Percentiles rank a stretch among this genome's conserved stretches.
Conservation (phyloP, 805 yeast genomes). For the Komagataella pseudopastoris region DNA sequence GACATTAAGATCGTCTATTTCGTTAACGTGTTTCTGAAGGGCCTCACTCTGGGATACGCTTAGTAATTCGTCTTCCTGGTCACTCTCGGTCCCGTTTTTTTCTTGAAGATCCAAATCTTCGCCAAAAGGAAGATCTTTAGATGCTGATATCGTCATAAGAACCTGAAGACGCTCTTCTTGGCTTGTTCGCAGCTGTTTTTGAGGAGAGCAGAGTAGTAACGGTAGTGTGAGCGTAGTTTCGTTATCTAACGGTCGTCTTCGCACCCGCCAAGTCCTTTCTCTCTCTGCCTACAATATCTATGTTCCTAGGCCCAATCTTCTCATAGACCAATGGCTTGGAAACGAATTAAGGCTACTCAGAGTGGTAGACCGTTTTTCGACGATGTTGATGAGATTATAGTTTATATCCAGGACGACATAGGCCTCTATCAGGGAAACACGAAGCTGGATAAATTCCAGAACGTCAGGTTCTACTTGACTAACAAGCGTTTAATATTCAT, state of each 20-base stretch:
- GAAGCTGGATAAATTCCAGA: constrained; percentile 49
- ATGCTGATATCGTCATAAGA: not conserved
- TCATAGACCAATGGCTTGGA: not conserved
- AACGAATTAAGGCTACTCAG: not conserved
- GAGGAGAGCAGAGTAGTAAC: not conserved
- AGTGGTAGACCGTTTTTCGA: not conserved
- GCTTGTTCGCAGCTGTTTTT: not conserved
- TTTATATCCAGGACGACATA: constrained; percentile 37
- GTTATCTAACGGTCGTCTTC: not conserved
- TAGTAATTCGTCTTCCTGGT: not conserved
- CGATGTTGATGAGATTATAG: constrained; percentile 27
- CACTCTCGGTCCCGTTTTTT: not conserved
- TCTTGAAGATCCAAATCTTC: not conserved
- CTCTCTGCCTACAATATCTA: not conserved
- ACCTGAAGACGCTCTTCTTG: not conserved
- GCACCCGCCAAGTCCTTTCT: not conserved
- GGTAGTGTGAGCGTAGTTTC: not conserved
- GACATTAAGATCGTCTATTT: constrained; percentile 6
- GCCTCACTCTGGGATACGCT: not conserved
- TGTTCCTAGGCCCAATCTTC: not conserved
- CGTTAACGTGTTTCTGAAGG: not conserved
- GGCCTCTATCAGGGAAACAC: constrained; percentile 73
- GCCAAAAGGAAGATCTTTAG: not conserved
- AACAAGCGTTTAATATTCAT: constrained; percentile 61
- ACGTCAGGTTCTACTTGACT: constrained; percentile 73